Evolutionary conservation across 306 rosid species (phyloP).

Genomic region (Adenanthera pavonina): DNA sequence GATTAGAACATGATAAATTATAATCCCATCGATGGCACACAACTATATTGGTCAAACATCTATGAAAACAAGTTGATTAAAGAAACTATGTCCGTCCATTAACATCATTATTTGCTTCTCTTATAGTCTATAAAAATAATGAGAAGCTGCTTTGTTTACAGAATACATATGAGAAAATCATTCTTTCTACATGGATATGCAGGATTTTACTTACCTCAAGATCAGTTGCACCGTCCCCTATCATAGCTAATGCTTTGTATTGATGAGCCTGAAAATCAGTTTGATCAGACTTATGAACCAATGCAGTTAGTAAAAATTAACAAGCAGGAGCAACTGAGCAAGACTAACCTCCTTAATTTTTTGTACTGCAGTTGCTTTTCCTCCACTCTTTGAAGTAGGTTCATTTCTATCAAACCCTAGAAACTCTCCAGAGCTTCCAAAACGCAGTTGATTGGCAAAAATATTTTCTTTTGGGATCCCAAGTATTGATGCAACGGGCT

Average conservation of each 20-base stretch:
- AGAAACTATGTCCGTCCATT: not conserved
- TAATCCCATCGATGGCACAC: slow-evolving; percentile 8
- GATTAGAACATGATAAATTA: slow-evolving; percentile 9
- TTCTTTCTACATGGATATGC: slow-evolving; percentile 14
- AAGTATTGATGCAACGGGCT: slow-evolving; percentile 90
- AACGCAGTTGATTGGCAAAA: slow-evolving; percentile 87
- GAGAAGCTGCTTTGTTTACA: slow-evolving; percentile 22
- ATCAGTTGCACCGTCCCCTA: slow-evolving; percentile 98
- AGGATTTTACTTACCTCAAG: slow-evolving; percentile 69
- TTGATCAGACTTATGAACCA: slow-evolving; percentile 31
- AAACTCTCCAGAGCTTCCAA: slow-evolving; percentile 86
- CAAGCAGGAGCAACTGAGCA: slow-evolving; percentile 13
- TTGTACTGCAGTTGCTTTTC: slow-evolving; percentile 89
- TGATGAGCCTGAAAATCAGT: slow-evolving; percentile 66
- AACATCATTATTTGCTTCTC: slow-evolving; percentile 3
- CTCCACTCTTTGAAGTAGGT: slow-evolving; percentile 92
- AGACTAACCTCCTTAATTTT: slow-evolving; percentile 76
- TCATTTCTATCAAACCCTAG: slow-evolving; percentile 82
- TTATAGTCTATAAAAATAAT: not conserved
- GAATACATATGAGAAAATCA: not conserved
- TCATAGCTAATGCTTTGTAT: slow-evolving; percentile 76
- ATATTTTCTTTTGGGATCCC: slow-evolving; percentile 73
- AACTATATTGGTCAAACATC: slow-evolving; percentile 9
- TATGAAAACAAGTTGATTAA: not conserved
- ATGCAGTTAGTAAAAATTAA: slow-evolving; percentile 9